These are phyloP conservation scores for Fusarium illudens DNA, from an alignment of 2,329 filamentous ascomycete species.

Conservation along the genomic window DNA sequence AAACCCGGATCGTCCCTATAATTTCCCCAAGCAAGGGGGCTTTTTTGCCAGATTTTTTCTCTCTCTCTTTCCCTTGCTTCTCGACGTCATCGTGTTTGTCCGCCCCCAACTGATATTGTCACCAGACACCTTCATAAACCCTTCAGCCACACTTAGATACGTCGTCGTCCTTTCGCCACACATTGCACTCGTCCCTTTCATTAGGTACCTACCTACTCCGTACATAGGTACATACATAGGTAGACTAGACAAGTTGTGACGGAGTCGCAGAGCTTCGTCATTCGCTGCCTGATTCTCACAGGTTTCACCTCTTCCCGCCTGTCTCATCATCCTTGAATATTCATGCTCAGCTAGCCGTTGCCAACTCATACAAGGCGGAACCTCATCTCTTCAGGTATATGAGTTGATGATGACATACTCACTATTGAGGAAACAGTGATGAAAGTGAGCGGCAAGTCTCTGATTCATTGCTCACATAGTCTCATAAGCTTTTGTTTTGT, in stretches of 20 bases:
- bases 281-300: background rate
- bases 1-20: constrained; percentile 13
- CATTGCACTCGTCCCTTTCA: background rate
- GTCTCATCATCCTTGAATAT: constrained; percentile 1
- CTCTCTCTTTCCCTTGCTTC: constrained; percentile 5
- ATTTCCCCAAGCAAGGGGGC: background rate
- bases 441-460: background rate
- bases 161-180: constrained; percentile 18
- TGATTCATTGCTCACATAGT: constrained; percentile 20
- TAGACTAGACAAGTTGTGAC: background rate
- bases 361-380: background rate
- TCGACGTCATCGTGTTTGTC: constrained; percentile 33
- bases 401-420: background rate
- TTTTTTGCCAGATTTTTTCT: background rate
- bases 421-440: background rate
- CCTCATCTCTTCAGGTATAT: background rate
- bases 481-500: constrained; percentile 2
- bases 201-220: too few species aligned
- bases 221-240: too few species aligned
- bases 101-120: too few species aligned
- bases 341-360: background rate
- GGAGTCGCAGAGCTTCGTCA: background rate
- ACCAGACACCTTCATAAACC: constrained; percentile 15
- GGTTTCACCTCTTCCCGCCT: background rate
- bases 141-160: constrained; percentile 24